phyloP scores from a whole-genome alignment of 495 filamentous ascomycete species.

The Penicillium goetzii region DNA sequence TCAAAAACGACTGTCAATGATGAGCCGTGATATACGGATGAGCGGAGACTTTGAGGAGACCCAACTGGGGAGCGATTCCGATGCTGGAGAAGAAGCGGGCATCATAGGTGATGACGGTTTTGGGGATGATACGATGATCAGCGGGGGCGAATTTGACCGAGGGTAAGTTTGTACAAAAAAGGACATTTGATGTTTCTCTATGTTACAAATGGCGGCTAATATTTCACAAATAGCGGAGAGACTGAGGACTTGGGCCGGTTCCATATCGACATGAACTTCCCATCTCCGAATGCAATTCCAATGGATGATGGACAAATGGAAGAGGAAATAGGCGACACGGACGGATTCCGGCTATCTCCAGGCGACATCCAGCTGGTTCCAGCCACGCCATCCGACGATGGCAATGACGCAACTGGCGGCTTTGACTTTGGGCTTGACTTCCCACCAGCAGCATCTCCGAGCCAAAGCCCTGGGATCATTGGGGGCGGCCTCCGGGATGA shows the following conservation, averaged over 20 bases:
- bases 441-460: slow-evolving; percentile 35
- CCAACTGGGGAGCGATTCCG: slow-evolving; percentile 54
- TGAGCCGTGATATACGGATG: slow-evolving; percentile 59
- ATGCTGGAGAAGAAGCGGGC: slow-evolving; percentile 50
- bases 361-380: slow-evolving; percentile 38
- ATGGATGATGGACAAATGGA: slow-evolving; percentile 39
- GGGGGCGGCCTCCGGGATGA: slow-evolving; percentile 51
- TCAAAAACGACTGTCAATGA: slow-evolving; percentile 50
- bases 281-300: slow-evolving; percentile 38
- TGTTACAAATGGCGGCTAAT: slow-evolving; percentile 33
- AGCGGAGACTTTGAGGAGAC: slow-evolving; percentile 65
- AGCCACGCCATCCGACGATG: slow-evolving; percentile 27
- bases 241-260: slow-evolving; percentile 52
- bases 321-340: slow-evolving; percentile 40
- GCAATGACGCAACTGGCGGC: slow-evolving; percentile 33
- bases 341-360: slow-evolving; percentile 43
- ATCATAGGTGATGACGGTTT: slow-evolving; percentile 44
- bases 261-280: slow-evolving; percentile 50
- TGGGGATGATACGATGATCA: slow-evolving; percentile 37
- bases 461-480: slow-evolving; percentile 44
- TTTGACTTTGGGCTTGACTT: slow-evolving; percentile 39
- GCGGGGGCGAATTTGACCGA: slow-evolving; percentile 45
- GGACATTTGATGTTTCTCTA: slow-evolving; percentile 14
- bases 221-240: slow-evolving; percentile 42
- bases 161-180: slow-evolving; percentile 37